Evolutionary conservation across 1,139 yeast species (phyloP), one percentile per base, ranked within the genome.

Genomic region (Blastobotrys illinoisensis): DNA sequence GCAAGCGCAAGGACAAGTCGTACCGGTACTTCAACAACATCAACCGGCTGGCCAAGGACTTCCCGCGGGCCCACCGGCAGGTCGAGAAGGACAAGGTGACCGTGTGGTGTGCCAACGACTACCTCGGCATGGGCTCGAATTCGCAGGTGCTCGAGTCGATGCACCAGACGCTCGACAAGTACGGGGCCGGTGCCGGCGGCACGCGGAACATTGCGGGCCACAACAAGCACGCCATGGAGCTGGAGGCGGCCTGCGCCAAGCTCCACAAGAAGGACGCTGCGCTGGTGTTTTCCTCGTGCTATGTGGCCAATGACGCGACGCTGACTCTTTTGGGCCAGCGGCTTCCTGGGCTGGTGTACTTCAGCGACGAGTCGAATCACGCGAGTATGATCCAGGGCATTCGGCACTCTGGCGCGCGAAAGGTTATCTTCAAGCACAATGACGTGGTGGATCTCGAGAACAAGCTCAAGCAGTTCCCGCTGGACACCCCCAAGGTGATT

Each of bases 121-220:
- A 93, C 72, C 78, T 93, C 60, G 97, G 98, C 18, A 88, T 95
- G 95, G 95, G 97, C 52, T 83, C 81, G 67, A 86, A 93, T 70
- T 79, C 79, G 59, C 75, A 76, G 57, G 93, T 93, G 48, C 74
- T 88, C 59, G 74, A 79, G 21, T 85, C 84, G 56, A 93, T 93
- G 95, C 86, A 86, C 65, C 69, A 77, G 51, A 85, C 95, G 21
- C 79, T 93, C 71, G 88, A 86, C 66, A 85, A 82, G 75, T 93
- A 93, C 70, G 99, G 99, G 64, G 86, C 96, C 13, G 99, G 99
- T 65, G 96, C 99, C 14, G 99, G 99, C 66, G 99, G 99, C 63
- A 93, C 99, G 53, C 82, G 99, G 69, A 93, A 93, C 74, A 93
- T 93, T 69, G 99, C 99, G 1, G 99, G 99, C 56, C 99, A 95